A percentile compares a stretch with the other conserved stretches of the same genome.
phyloP scores from a whole-genome alignment of 768 basidiomycete genomes.

The Psilocybe subaeruginosa region DNA sequence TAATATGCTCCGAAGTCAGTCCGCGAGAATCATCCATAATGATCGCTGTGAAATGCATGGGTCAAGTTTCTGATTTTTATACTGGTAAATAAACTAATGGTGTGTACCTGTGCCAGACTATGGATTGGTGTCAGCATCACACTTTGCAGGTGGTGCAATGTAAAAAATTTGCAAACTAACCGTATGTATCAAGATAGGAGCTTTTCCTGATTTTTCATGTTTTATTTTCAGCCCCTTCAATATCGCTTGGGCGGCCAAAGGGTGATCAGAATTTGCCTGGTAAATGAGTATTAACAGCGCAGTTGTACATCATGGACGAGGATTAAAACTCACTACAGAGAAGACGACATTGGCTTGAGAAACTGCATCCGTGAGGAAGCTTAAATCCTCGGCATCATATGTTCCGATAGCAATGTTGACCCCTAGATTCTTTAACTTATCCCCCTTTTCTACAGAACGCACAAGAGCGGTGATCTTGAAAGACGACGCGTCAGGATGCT shows the following conservation, averaged over 20 bases:
- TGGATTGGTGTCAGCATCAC: no score
- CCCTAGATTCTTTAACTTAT: conserved; percentile 38
- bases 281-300: background rate
- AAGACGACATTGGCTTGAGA: conserved; percentile 41
- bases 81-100: conserved; percentile 28
- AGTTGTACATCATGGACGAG: background rate
- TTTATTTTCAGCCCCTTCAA: conserved; percentile 52
- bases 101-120: conserved; percentile 32
- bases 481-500: conserved; percentile 32
- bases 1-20: conserved; percentile 25
- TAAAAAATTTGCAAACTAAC: conserved; percentile 32
- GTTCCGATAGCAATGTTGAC: conserved; percentile 42
- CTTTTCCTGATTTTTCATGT: conserved; percentile 39
- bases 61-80: background rate
- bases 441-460: conserved; percentile 45
- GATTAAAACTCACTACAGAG: conserved; percentile 23
- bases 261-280: conserved; percentile 44
- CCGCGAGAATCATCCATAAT: conserved; percentile 44
- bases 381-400: conserved; percentile 37
- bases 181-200: conserved; percentile 57
- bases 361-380: conserved; percentile 38
- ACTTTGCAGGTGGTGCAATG: background rate
- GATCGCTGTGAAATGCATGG: conserved; percentile 27
- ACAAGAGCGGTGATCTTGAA: conserved; percentile 47
- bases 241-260: conserved; percentile 44